A percentile compares a stretch with the other conserved stretches of the same genome.
Evolutionary conservation across 192 early-diverging fungal genomes (phyloP).

Genomic region (Entomortierella beljakovae): DNA sequence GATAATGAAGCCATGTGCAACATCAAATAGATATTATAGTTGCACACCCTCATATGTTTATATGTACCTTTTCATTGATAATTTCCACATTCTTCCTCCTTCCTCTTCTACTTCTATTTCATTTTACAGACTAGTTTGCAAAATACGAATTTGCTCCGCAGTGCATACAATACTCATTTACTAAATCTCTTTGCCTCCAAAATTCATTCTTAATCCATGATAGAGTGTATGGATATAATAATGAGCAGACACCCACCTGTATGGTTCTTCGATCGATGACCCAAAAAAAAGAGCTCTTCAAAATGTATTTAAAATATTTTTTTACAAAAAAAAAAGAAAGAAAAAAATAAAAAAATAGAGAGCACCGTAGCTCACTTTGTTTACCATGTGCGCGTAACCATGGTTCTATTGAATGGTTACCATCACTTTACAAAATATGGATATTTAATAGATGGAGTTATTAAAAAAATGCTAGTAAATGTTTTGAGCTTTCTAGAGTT

Average conservation of each 20-base stretch:
- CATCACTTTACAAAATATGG: too few species aligned
- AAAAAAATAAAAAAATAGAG: not conserved
- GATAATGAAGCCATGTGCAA: too few species aligned
- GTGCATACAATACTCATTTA: not conserved
- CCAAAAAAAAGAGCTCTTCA: too few species aligned
- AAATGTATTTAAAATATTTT: too few species aligned
- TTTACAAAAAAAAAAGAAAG: not conserved
- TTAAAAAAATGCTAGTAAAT: too few species aligned
- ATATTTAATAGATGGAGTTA: too few species aligned
- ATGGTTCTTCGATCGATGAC: too few species aligned
- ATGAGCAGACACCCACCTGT: too few species aligned
- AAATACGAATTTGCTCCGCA: slow-evolving; percentile 5
- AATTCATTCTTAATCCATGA: not conserved
- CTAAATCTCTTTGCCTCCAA: not conserved
- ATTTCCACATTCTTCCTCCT: too few species aligned
- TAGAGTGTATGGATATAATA: too few species aligned
- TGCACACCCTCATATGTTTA: not conserved
- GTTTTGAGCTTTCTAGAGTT: not conserved
- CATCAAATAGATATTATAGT: too few species aligned
- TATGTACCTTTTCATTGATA: not conserved
- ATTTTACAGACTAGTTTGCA: not conserved
- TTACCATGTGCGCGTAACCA: not conserved
- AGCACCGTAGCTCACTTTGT: slow-evolving; percentile 13
- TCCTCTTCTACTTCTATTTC: too few species aligned
- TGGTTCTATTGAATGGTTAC: slow-evolving; percentile 2